Percentiles rank a stretch among this genome's conserved stretches.
These are phyloP conservation scores for Penicillium sp. DNA, from an alignment of 2,329 filamentous ascomycete species.

Conservation along the genomic window DNA sequence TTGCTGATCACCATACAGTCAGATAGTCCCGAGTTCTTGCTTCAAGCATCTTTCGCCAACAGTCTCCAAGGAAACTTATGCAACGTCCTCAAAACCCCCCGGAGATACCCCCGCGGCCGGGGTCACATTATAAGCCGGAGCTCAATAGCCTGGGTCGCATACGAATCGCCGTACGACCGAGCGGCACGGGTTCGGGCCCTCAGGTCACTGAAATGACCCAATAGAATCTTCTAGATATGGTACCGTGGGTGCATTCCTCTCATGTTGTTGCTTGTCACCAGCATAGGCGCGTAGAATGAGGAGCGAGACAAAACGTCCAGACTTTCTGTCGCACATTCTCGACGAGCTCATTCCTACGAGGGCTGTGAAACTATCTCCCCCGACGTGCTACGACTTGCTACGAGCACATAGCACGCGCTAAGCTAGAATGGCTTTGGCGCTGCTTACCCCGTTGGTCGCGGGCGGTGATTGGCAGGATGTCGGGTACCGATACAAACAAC, in stretches of 20 bases:
- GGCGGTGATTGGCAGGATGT: conserved; percentile 12
- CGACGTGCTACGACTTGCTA: conserved; percentile 12
- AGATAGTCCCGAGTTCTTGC: background rate
- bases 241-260: conserved; percentile 2
- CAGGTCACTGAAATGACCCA: background rate
- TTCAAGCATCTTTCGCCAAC: background rate
- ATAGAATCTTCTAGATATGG: conserved; percentile 2
- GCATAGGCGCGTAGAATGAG: background rate
- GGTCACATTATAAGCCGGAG: conserved; percentile 1
- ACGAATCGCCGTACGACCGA: conserved; percentile 3
- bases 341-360: background rate
- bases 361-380: background rate
- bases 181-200: conserved; percentile 8
- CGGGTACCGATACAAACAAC: conserved; percentile 1
- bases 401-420: conserved; percentile 3
- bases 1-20: background rate
- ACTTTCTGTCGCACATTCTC: background rate
- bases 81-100: background rate
- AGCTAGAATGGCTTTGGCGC: background rate
- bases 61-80: background rate
- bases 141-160: background rate
- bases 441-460: background rate
- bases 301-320: background rate
- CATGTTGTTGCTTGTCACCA: background rate
- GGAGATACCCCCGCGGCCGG: background rate